Evolutionary conservation across 2,329 filamentous ascomycete species (phyloP).

Genomic region (Mollisiaceae sp.): DNA sequence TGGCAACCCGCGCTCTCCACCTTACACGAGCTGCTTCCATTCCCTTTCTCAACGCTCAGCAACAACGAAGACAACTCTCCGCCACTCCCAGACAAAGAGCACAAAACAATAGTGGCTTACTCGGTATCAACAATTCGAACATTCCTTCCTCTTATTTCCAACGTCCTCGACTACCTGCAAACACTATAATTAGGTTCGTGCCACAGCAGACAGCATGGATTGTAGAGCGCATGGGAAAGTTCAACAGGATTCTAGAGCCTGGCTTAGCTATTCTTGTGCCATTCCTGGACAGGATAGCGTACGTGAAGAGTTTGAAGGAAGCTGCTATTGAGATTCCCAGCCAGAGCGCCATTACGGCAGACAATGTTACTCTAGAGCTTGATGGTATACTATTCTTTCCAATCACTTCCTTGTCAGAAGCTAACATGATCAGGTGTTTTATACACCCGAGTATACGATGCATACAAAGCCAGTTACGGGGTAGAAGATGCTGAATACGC

Average conservation of each 20-base stretch:
- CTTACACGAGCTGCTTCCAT: constrained; percentile 32
- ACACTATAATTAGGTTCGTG: constrained; percentile 94
- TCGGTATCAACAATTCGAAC: constrained; percentile 44
- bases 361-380: constrained; percentile 96
- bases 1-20: constrained; percentile 28
- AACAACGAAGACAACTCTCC: constrained; percentile 40
- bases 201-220: constrained; percentile 99
- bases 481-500: constrained; percentile 99
- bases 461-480: constrained; percentile 97
- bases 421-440: constrained; percentile 58
- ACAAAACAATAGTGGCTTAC: constrained; percentile 35
- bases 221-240: constrained; percentile 99
- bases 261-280: constrained; percentile 88
- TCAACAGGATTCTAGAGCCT: constrained; percentile 89
- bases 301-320: constrained; percentile 98
- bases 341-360: constrained; percentile 96
- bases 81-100: constrained; percentile 32
- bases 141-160: constrained; percentile 80
- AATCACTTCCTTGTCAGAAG: neutral
- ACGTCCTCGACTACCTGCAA: constrained; percentile 76
- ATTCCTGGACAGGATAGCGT: constrained; percentile 93
- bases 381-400: constrained; percentile 61
- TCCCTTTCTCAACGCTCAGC: constrained; percentile 28
- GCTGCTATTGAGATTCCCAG: constrained; percentile 95
- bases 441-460: constrained; percentile 95